Conservation (phyloP, 2,329 filamentous ascomycete species). For the Fusarium secorum region DNA sequence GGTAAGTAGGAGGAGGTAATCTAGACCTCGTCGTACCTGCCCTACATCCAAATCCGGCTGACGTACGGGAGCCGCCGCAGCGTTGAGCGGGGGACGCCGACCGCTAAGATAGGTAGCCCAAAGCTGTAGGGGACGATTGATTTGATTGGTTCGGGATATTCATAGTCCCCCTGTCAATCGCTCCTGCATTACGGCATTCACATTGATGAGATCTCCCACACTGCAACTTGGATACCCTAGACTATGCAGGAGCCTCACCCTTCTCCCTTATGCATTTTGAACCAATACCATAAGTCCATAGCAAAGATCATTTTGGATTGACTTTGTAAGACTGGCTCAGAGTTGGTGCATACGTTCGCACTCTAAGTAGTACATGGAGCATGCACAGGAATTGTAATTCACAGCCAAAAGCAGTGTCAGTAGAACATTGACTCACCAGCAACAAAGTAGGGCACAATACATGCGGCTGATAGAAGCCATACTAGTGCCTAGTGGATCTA, state of each 20-base stretch:
- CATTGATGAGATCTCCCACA: neutral
- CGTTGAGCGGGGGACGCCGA: slow-evolving; percentile 39
- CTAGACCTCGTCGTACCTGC: neutral
- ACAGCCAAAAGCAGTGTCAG: neutral
- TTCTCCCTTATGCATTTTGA: neutral
- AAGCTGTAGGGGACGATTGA: slow-evolving; percentile 14
- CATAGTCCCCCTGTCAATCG: slow-evolving; percentile 16
- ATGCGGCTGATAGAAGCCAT: neutral
- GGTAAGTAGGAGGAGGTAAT: neutral
- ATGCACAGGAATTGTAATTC: neutral
- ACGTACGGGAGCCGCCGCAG: slow-evolving; percentile 36
- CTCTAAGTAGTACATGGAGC: neutral
- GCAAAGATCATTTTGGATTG: no score
- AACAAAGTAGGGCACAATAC: no score
- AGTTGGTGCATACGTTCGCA: neutral
- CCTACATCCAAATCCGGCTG: slow-evolving; percentile 25
- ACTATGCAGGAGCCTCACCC: neutral
- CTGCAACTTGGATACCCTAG: slow-evolving; percentile 19
- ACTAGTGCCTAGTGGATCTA: neutral
- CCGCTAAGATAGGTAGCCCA: slow-evolving; percentile 23
- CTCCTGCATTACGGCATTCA: slow-evolving; percentile 8
- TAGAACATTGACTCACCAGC: no score
- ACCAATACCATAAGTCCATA: neutral
- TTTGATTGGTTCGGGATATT: slow-evolving; percentile 29
- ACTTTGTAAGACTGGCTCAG: neutral